Conservation (phyloP, 2,329 filamentous ascomycete genomes). For the Tolypocladium tundrense region DNA sequence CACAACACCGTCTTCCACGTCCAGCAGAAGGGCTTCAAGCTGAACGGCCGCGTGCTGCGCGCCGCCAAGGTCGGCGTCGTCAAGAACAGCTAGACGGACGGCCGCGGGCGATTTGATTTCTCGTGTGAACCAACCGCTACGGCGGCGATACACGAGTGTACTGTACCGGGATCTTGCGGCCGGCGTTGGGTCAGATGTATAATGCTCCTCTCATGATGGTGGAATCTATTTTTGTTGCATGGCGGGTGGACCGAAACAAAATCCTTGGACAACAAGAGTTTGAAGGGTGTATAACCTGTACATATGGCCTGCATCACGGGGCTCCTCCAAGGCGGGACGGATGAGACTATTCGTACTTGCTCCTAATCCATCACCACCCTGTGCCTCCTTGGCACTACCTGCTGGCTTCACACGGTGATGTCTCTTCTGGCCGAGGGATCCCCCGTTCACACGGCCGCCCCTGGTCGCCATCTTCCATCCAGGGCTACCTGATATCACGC, state of each 20-base stretch:
- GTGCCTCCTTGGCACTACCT: not conserved
- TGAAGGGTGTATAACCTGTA: constrained; percentile 7
- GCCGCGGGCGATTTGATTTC: not conserved
- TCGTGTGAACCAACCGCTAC: not conserved
- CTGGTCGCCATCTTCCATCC: too few relatives aligned
- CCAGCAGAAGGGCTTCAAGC: constrained; percentile 90
- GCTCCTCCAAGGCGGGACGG: constrained; percentile 1
- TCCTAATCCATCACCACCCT: not conserved
- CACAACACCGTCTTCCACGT: constrained; percentile 84
- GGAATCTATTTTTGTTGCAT: constrained; percentile 12
- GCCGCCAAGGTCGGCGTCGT: constrained; percentile 95
- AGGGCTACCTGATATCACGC: too few relatives aligned
- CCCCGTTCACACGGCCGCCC: too few relatives aligned
- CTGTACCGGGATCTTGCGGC: constrained; percentile 10
- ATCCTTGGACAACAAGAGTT: constrained; percentile 6
- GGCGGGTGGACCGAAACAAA: constrained; percentile 10
- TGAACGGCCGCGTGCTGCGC: constrained; percentile 82
- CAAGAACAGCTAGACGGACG: constrained; percentile 53
- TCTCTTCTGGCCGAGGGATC: too few relatives aligned
- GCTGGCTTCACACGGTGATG: too few relatives aligned
- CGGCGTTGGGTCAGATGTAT: constrained; percentile 29
- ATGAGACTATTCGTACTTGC: constrained; percentile 1
- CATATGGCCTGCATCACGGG: constrained; percentile 2
- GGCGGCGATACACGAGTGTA: not conserved
- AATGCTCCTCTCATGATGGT: constrained; percentile 37